Evolutionary conservation across 129 eudicot genomes (phyloP).

Genomic region (Centrapalus pauciflorus): DNA sequence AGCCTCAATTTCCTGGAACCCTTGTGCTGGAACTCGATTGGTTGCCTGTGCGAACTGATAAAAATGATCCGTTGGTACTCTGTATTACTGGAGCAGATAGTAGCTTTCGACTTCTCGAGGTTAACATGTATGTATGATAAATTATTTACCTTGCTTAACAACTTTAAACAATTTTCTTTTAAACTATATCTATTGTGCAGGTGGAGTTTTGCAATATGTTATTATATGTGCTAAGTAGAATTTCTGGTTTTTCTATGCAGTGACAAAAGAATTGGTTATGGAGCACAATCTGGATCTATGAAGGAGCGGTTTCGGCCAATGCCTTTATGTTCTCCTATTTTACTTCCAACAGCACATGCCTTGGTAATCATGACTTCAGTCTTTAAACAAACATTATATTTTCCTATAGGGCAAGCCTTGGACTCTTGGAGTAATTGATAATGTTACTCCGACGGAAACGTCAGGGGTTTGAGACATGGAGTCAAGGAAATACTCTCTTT

Average conservation of each 20-base stretch:
- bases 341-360: constrained; percentile 92
- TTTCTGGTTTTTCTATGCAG: constrained; percentile 26
- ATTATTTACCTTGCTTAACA: constrained; percentile 5
- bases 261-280: constrained; percentile 65
- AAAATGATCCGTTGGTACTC: constrained; percentile 86
- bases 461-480: background rate
- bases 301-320: constrained; percentile 90
- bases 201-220: too few relatives aligned
- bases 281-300: constrained; percentile 45
- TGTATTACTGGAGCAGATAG: constrained; percentile 99
- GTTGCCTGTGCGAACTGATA: constrained; percentile 77
- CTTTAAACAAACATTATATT: constrained; percentile 3
- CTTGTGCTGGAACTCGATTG: constrained; percentile 96
- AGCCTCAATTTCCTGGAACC: constrained; percentile 94
- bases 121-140: constrained; percentile 56
- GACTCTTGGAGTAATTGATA: background rate
- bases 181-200: too few relatives aligned
- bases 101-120: constrained; percentile 91
- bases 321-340: constrained; percentile 87
- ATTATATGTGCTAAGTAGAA: constrained; percentile 4
- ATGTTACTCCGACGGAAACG: background rate
- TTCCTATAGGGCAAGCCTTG: background rate
- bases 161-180: constrained; percentile 1
- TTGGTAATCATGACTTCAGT: constrained; percentile 43
- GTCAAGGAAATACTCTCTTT: background rate